Evolutionary conservation across 345 rosid genomes (phyloP), one percentile per base, ranked within the genome.

Genomic region (Physaria fendleri): DNA sequence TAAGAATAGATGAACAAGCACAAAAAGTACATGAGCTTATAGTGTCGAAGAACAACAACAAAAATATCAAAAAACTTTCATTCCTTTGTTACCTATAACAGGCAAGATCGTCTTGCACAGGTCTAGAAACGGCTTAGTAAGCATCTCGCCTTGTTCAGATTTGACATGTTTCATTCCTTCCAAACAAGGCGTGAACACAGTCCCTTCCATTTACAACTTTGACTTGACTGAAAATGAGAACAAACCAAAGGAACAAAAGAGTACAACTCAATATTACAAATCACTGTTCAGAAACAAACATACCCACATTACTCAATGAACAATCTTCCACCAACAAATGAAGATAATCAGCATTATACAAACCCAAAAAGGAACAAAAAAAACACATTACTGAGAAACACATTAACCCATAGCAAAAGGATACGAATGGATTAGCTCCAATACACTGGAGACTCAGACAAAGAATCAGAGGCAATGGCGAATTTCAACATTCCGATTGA

Each of bases 101-200:
- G 97, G 97, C 74, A 90, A 77, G 53, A 87, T 81, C 24, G 79
- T 35, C 71, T 83, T 90, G 90, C 97, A 87, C 59, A 87, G 88
- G 12, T 87, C 97, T 40, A 90, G 61, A 76, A 90, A 90, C 43
- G 90, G 88, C 66, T 83, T 90, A 39, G 95, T 69, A 56, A 84
- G 83, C 81, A 92, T 88, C 67, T 85, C 85, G 38, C 90, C 88
- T 11, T 78, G 69, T 17, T 76, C 84, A 33, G 93, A 53, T 62
- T 78, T 88, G 64, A 86, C 84, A 25, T 81, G 82, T 76, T 88
- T 83, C 95, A 92, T 92, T 64, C 87, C 90, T 75, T 88, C 90
- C 70, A 92, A 50, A 3, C n/a, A n/a, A 30, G 93, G 95, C 42
- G 90, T 74, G 61, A 92, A 92, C 62, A 80, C 76, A 4, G 89